Evolutionary conservation across 2,329 filamentous ascomycete species (phyloP), one percentile per base, ranked within the genome.

Genomic region (Pseudopyricularia javanii): DNA sequence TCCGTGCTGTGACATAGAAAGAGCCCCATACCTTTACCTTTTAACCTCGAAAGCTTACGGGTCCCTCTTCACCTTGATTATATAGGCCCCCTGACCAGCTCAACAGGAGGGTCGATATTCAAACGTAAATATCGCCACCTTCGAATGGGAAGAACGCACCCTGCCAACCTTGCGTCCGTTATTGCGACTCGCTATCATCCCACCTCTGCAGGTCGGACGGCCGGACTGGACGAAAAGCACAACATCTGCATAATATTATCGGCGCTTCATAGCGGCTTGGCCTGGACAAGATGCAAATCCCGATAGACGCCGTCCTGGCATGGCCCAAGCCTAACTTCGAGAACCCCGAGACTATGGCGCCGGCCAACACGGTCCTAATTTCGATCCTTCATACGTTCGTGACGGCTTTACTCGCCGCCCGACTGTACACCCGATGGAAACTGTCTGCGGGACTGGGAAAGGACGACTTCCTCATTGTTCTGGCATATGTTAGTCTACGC

Each of bases 401-500:
- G 30, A 66, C 66, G 0, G 20, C 61, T 7, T 54, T 67, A 48
- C 53, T 70, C 7, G 59, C 55, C 17, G 60, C 69, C 40, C 65
- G 68, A 24, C 48, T 70, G 22, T 70, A 68, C 52, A 62, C 67
- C 11, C 63, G 68, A 12, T 59, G 59, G 51, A 55, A 54, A 35
- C 62, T 69, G 7, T 66, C 68, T 1, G 60, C 60, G n/a, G 63
- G 63, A 6, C 63, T 68, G 47, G 65, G 66, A 15, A 57, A 63
- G 9, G 68, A 71, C 37, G 68, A 70, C 53, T 55, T 64, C 12
- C 59, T 70, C 14, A 67, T 70, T 40, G 53, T 64, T 14, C 34
- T 65, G n/a, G 66, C 68, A 56, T 69, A 63, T 51, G 64, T 70
- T 60, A 40, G 61, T 55, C 30, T 51, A 14, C 12, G 30, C 24